Evolutionary conservation across 2,329 filamentous ascomycete species (phyloP), one percentile per base, ranked within the genome.

Genomic region (Penicillium sp.): DNA sequence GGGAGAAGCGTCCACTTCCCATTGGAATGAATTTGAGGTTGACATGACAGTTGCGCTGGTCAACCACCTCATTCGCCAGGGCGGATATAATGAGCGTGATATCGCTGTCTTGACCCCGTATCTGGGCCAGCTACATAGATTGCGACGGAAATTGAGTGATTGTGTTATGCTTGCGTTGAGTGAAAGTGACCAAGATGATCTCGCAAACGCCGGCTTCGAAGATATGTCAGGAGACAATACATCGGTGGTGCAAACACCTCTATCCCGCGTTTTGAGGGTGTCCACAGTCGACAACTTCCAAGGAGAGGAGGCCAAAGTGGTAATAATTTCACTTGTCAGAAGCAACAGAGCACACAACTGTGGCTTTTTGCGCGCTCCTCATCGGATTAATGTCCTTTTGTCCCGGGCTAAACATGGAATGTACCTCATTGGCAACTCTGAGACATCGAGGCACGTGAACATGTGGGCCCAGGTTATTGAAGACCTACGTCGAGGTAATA

Each of bases 231-330:
- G 59, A 11, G 11, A 15, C 20, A 49, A 54, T 2, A 14, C 20
- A 9, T 20, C 23, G 5, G 55, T 61, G 22, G 7, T 23, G 18
- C 82, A 79, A 64, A 76, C 73, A 4, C 77, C 73, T 0, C 72
- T 86, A 0, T 64, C 80, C 0, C 73, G 81, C 23, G 75, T 74
- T 1, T 68, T 88, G 2, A 74, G 83, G 4, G 69, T 87, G 0
- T 85, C 87, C 0, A 90, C 86, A 0, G 81, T 90, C 0, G 87
- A 90, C 67, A 92, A 91, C 59, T 92, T 90, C 53, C 88, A 92
- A 62, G 89, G 89, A 0, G 88, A 92, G 65, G 88, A 92, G 64
- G 85, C 85, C 1, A 86, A 89, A 49, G 75, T 92, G 8, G 77
- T 92, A 0, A 76, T 92, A 2, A 75, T 92, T 0, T 89, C 86